phyloP scores from a whole-genome alignment of 768 basidiomycete genomes.

The Phanerochaete carnosa region DNA sequence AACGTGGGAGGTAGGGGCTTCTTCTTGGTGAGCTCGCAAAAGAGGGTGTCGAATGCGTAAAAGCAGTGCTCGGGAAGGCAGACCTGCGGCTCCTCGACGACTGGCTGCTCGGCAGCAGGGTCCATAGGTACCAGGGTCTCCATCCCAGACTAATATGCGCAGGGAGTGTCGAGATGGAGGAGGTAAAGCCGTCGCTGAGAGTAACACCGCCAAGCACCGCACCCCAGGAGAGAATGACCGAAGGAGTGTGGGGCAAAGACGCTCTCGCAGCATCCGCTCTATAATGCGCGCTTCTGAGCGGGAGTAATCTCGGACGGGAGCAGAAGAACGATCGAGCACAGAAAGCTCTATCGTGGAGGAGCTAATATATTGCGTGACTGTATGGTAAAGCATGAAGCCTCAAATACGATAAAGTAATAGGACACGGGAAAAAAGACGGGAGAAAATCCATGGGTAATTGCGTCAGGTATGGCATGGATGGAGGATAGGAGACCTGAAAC shows the following conservation, averaged over 20 bases:
- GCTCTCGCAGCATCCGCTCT: background rate
- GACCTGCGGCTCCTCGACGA: conserved; percentile 39
- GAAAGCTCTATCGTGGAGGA: background rate
- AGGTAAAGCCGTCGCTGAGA: conserved; percentile 3
- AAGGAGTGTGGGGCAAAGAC: background rate
- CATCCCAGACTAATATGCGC: conserved; percentile 32
- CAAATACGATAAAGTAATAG: conserved; percentile 6
- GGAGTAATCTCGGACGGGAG: background rate
- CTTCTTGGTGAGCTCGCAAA: conserved; percentile 65
- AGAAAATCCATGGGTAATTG: background rate
- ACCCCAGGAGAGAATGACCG: conserved; percentile 3
- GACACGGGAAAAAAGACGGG: background rate
- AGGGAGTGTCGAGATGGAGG: background rate
- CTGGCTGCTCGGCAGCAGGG: conserved; percentile 38
- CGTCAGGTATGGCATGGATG: conserved; percentile 1
- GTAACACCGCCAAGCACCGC: conserved; percentile 3
- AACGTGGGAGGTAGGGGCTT: conserved; percentile 61
- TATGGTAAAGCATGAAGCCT: conserved; percentile 10
- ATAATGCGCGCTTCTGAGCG: background rate
- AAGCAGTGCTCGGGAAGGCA: conserved; percentile 78
- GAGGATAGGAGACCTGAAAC: background rate
- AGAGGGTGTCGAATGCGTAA: conserved; percentile 78
- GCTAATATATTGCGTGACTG: conserved; percentile 5
- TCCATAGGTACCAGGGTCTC: conserved; percentile 49
- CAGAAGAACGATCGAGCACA: background rate